phyloP scores from a whole-genome alignment of 495 filamentous ascomycete genomes.

The Cercophora samala region DNA sequence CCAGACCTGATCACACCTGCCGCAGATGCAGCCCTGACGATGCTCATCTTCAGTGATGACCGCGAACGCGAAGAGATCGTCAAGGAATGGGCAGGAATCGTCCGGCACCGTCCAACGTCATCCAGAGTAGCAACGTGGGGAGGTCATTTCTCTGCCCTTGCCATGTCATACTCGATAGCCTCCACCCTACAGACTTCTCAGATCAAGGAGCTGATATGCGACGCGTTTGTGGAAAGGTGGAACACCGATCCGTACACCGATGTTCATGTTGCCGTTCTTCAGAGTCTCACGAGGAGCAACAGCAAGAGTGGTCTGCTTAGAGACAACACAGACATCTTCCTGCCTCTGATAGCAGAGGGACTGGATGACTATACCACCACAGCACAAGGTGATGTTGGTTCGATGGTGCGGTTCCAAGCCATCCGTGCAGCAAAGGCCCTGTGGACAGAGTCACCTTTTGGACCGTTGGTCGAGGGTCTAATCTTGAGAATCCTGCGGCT shows the following conservation, averaged over 20 bases:
- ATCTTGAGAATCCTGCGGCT: conserved; percentile 60
- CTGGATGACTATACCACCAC: conserved; percentile 89
- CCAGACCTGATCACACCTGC: conserved; percentile 41
- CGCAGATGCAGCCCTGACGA: conserved; percentile 41
- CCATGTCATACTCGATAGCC: conserved; percentile 35
- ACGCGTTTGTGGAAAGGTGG: conserved; percentile 43
- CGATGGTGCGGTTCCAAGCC: conserved; percentile 73
- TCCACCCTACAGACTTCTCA: conserved; percentile 18
- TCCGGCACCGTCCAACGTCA: conserved; percentile 29
- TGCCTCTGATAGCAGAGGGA: conserved; percentile 45
- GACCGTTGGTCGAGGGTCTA: conserved; percentile 27
- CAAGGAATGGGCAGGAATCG: conserved; percentile 37
- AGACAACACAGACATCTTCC: conserved; percentile 33
- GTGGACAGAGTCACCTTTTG: conserved; percentile 28
- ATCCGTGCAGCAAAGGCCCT: conserved; percentile 56
- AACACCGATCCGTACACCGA: conserved; percentile 48
- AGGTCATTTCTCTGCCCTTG: conserved; percentile 46
- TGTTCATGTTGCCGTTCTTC: conserved; percentile 57
- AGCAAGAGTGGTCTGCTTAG: conserved; percentile 42
- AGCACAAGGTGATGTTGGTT: conserved; percentile 83
- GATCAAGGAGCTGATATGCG: conserved; percentile 26
- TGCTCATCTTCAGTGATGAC: conserved; percentile 37
- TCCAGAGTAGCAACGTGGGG: conserved; percentile 28
- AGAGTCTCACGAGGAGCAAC: conserved; percentile 56
- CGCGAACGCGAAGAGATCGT: conserved; percentile 33